These are phyloP conservation scores for Stereum hirsutum DNA, from an alignment of 1,284 basidiomycete species.

Conservation along the genomic window DNA sequence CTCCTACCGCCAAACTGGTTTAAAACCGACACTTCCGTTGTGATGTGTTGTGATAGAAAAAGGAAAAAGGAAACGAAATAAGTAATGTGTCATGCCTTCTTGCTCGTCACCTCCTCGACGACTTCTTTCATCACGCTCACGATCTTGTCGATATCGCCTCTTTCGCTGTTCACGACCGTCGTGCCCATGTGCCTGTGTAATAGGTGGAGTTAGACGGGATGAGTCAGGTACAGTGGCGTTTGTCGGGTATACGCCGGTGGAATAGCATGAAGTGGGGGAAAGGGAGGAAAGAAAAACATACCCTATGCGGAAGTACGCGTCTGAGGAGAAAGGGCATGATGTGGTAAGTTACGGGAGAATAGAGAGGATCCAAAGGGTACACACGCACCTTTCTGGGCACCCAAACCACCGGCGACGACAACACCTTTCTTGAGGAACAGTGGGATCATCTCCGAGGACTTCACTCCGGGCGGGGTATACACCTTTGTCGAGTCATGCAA, in stretches of 20 bases:
- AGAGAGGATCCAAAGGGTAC: constrained; percentile 12
- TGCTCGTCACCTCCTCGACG: constrained; percentile 40
- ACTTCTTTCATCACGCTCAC: constrained; percentile 58
- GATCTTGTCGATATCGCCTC: constrained; percentile 75
- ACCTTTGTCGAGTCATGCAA: constrained; percentile 26
- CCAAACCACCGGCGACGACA: constrained; percentile 85
- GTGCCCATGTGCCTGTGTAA: constrained; percentile 81
- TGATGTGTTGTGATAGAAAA: no score
- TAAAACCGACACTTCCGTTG: no score
- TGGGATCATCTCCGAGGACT: constrained; percentile 68
- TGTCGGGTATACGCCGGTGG: neutral
- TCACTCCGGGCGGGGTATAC: constrained; percentile 74
- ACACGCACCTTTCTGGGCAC: constrained; percentile 74
- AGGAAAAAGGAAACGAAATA: neutral
- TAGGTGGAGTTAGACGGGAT: constrained; percentile 16
- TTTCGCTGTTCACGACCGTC: constrained; percentile 59
- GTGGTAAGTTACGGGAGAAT: neutral
- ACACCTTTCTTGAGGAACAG: constrained; percentile 63
- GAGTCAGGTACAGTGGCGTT: neutral
- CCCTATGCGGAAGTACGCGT: constrained; percentile 79
- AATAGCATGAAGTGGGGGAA: neutral
- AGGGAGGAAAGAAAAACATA: constrained; percentile 19
- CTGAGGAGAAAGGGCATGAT: constrained; percentile 23
- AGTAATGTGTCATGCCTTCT: constrained; percentile 17
- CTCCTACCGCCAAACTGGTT: no score